Percentiles rank a stretch among this genome's conserved stretches.
phyloP scores from a whole-genome alignment of 164 flowering plant genomes.

The Euptelea pleiosperma region DNA sequence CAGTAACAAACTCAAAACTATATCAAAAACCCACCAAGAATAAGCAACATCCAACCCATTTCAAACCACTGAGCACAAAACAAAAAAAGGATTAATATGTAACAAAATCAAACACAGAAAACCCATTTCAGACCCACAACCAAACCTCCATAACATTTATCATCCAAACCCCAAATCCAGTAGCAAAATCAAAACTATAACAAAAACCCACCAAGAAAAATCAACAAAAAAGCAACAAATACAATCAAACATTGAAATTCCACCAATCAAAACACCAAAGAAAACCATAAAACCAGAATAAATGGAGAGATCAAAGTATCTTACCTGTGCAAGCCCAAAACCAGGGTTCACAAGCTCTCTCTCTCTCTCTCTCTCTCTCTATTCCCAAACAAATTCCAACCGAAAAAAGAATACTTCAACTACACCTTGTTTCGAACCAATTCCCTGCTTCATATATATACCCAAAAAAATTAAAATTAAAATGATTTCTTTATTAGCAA shows the following conservation, averaged over 20 bases:
- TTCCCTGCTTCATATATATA: neutral
- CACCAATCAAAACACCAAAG: neutral
- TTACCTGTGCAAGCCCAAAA: too few relatives aligned
- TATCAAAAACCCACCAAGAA: neutral
- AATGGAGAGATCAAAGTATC: too few relatives aligned
- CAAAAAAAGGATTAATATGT: too few relatives aligned
- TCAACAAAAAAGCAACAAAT: neutral
- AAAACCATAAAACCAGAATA: neutral
- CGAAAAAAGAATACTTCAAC: too few relatives aligned
- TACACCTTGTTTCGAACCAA: too few relatives aligned
- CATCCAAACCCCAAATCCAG: neutral
- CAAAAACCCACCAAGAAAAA: neutral
- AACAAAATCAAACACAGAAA: neutral
- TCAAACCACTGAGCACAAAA: neutral
- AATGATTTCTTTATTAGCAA: too few relatives aligned
- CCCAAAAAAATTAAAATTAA: too few relatives aligned
- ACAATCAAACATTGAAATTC: neutral
- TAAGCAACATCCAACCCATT: neutral
- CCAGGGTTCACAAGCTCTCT: too few relatives aligned
- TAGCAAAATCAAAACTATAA: neutral
- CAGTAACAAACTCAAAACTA: neutral
- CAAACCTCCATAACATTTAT: neutral
- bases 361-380: too few relatives aligned
- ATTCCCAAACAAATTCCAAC: too few relatives aligned
- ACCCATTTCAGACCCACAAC: neutral